Base-by-base conservation (phyloP, 306 rosid genomes). In the Myrica gale region DNA sequence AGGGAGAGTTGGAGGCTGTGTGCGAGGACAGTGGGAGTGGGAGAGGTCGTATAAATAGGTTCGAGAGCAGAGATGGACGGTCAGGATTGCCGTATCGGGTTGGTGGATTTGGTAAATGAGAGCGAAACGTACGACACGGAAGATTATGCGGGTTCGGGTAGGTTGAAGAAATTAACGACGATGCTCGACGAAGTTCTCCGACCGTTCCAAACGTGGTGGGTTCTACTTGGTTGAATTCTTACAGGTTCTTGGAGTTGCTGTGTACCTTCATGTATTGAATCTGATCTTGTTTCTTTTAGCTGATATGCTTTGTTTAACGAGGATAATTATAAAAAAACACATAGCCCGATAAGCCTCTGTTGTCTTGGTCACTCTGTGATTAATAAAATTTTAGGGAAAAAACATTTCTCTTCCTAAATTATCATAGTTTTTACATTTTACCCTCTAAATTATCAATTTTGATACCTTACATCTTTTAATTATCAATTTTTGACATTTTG, bases 1-100 rank as follows among this genome's bases (percentile, higher is more conserved):
- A 53, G 72, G 52, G 69, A 13, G 43, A 43, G 74, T 32, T 32
- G 37, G 37, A 32, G 37, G 37, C 37, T 32, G 37, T 9, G 63
- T 17, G 68, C 46, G 77, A 44, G 8, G 6, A 47, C 54, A 47
- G 4, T 0, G n/a, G 10, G 3, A 37, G 3, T 4, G 47, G 5
- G 44, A 32, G 32, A 26, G 74, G 45, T n/a, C 3, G 16, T 81
- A 79, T 90, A 81, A 26, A 90, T 88, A 84, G 89, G 53, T 73
- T 50, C 0, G 48, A 66, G 6, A 0, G 3, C 0, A 3, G 5
- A 52, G 68, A 82, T 82, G 72, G 75, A 87, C 84, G 92, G 85
- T 78, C 8, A 16, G 12, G 80, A 86, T 82, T 66, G n/a, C 17
- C 3, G 9, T 20, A 3, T 5, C 21, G 52, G 61, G 78, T 78